Percentiles rank a stretch among this genome's conserved stretches.
Conservation (phyloP, 768 basidiomycete species). For the Lactifluus volemus region DNA sequence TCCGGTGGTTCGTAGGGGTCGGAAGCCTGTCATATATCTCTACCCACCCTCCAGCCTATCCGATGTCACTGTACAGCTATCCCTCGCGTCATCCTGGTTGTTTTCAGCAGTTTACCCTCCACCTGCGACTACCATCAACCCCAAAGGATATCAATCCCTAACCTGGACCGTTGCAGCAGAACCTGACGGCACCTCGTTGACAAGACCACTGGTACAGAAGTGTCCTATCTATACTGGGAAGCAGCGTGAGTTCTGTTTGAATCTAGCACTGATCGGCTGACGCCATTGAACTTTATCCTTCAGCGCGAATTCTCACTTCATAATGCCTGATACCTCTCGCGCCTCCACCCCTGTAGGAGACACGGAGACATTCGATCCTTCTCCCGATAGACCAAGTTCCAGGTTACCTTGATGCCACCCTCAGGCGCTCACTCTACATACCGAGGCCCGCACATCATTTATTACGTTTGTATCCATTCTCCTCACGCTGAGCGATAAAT, state of each 20-base stretch:
- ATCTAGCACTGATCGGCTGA: background rate
- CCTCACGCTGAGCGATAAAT: too few species aligned
- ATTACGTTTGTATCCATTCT: too few species aligned
- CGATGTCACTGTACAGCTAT: constrained; percentile 1
- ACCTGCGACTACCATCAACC: background rate
- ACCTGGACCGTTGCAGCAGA: constrained; percentile 5
- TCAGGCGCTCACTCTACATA: constrained; percentile 16
- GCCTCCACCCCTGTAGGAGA: background rate
- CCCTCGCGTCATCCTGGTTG: background rate
- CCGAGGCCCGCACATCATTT: too few species aligned
- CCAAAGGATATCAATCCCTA: background rate
- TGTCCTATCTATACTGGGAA: constrained; percentile 10
- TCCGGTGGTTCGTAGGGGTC: background rate
- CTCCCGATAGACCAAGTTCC: constrained; percentile 26
- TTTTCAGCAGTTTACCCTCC: constrained; percentile 5
- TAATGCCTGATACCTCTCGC: background rate
- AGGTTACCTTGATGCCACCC: constrained; percentile 30
- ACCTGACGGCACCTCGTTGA: constrained; percentile 6
- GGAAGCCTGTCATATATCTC: constrained; percentile 11
- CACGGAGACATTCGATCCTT: constrained; percentile 16
- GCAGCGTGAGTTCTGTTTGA: background rate
- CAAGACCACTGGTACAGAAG: constrained; percentile 5
- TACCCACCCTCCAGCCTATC: background rate
- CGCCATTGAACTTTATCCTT: background rate
- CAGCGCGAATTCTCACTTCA: background rate